Evolutionary conservation across 2,329 filamentous ascomycete species (phyloP).

Genomic region (Dendrostoma leiphaemia): DNA sequence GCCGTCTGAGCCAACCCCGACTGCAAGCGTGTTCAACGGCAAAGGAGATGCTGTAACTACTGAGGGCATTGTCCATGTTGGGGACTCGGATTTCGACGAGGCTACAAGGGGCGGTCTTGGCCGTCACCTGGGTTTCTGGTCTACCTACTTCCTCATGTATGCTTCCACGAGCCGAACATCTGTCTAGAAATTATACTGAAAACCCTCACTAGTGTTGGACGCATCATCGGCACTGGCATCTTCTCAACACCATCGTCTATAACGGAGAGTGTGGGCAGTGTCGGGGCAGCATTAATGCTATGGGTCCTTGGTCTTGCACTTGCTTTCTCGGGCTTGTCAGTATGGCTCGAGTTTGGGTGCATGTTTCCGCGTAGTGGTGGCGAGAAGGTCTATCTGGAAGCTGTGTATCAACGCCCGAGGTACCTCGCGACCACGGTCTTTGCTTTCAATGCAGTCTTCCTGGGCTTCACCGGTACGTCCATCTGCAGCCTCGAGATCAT

Average conservation of each 20-base stretch:
- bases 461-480: slow-evolving; percentile 56
- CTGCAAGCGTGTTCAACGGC: neutral
- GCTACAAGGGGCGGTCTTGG: neutral
- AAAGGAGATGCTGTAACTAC: neutral
- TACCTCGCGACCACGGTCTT: slow-evolving; percentile 64
- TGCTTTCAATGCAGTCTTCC: slow-evolving; percentile 59
- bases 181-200: neutral
- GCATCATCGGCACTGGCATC: slow-evolving; percentile 65
- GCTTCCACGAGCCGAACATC: neutral
- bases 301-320: slow-evolving; percentile 64
- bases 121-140: neutral
- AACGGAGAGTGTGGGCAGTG: slow-evolving; percentile 62
- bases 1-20: neutral
- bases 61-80: neutral
- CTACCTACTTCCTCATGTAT: neutral
- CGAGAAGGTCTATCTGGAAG: slow-evolving; percentile 70
- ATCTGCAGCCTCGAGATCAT: slow-evolving; percentile 65
- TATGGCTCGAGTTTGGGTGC: slow-evolving; percentile 66
- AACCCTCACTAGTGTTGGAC: neutral
- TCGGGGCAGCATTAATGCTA: slow-evolving; percentile 59
- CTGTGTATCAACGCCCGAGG: slow-evolving; percentile 60
- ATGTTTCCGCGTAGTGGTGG: slow-evolving; percentile 70
- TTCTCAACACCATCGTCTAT: slow-evolving; percentile 71
- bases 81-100: neutral
- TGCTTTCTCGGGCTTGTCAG: slow-evolving; percentile 58